Evolutionary conservation across 2,329 filamentous ascomycete genomes (phyloP), one percentile per base, ranked within the genome.

Genomic region (Penicillium sp.): DNA sequence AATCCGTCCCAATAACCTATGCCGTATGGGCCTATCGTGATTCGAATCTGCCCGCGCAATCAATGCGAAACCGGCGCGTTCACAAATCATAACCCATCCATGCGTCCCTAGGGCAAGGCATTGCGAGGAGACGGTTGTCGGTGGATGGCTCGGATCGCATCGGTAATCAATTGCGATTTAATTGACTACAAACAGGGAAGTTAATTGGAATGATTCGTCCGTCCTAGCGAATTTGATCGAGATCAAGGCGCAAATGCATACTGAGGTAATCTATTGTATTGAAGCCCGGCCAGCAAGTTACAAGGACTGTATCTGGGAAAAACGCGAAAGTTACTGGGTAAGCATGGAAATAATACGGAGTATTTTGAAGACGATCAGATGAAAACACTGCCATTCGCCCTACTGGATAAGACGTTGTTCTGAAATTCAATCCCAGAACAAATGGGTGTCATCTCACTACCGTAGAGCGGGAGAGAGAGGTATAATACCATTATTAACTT

Each of bases 41-140:
- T 14, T 10, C 22, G 47, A 56, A 46, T 47, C 53, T 50, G 55
- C 47, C 47, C 39, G 54, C 46, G 36, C 58, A 61, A 61, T 65
- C 54, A 52, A 65, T 63, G 49, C 58, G 60, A 65, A 63, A 65
- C 62, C 49, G 18, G 11, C 31, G 37, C 33, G 39, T 33, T 44
- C 54, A 35, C 44, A 43, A 50, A 62, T 47, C 40, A 54, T 35
- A 33, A 13, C 24, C n/a, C 44, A 24, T 6, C 4, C 3, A 13
- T 22, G 10, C 1, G 31, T 9, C 9, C 31, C 31, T 31, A 2
- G 31, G 31, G 24, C 22, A 9, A 31, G n/a, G n/a, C 10, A 46
- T 24, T 44, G 41, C 43, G 43, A 22, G 24, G 24, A 18, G 24
- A 3, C 14, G 22, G 36, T 3, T 46, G 6, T 41, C 37, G 46